Base-by-base conservation (phyloP, 768 basidiomycete genomes). In the Suillus subluteus region DNA sequence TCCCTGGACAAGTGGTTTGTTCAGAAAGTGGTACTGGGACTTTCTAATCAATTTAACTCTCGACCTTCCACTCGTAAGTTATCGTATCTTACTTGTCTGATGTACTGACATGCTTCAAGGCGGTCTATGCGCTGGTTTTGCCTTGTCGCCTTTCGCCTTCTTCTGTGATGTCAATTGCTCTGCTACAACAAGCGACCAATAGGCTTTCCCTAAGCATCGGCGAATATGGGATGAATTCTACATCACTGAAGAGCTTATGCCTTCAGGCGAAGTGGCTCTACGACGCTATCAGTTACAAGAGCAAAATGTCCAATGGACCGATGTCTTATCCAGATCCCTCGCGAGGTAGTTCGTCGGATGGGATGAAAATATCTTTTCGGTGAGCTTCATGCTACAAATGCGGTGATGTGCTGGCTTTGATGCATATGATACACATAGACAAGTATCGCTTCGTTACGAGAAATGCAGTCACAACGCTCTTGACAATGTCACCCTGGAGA, bases 11-110 rank as follows among this genome's bases (percentile, higher is more conserved):
- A 54, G 46, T 26, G 65, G 41, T 16, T 52, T 78, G 12, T 2
- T 12, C 43, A 67, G 70, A n/a, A 43, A 32, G n/a, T 82, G 80
- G 80, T 73, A 79, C 66, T 84, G 83, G 82, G 69, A 72, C 5
- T 44, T 81, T 16, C 52, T 76, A 13, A 66, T 68, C n/a, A 68
- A 66, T 6, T 38, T 81, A 43, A 70, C 80, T 1, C 41, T 73
- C 8, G 76, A 79, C 21, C 74, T 79, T 64, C 76, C 81, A 4
- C 71, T 81, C 73, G 83, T 83, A 67, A 65, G 73, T 35, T 40
- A 26, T 46, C 9, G 32, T 26, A 18, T 62, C 26, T 44, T 52
- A 16, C 32, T 21, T 56, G 4, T 35, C 32, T 23, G 56, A 56
- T 12, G 30, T 40, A 26, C 44, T 44, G 9, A 48, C n/a, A 58